phyloP scores from a whole-genome alignment of 805 yeast genomes.

The Myxozyma melibiosi region DNA sequence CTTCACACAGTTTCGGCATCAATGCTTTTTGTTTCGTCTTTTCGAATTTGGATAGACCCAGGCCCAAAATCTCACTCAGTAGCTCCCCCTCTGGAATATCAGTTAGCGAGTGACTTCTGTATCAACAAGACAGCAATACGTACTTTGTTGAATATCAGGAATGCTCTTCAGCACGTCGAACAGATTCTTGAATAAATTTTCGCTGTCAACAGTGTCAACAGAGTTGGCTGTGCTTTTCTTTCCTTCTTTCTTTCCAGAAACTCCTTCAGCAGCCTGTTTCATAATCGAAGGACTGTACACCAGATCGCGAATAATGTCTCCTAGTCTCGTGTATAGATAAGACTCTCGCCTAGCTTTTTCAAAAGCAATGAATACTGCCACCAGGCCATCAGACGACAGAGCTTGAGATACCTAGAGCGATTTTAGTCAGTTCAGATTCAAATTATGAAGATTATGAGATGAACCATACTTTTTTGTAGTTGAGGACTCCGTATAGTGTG shows the following conservation, averaged over 20 bases:
- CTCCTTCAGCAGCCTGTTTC: conserved; percentile 6
- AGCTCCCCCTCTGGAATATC: conserved; percentile 6
- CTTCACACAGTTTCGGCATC: conserved; percentile 20
- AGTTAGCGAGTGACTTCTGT: not conserved
- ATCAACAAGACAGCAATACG: not conserved
- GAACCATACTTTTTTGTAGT: conserved; percentile 21
- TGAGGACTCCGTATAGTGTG: conserved; percentile 21
- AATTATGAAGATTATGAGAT: not conserved
- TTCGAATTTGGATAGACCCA: conserved; percentile 24
- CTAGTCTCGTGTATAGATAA: conserved; percentile 39
- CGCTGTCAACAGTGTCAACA: not conserved
- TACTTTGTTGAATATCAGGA: conserved; percentile 11
- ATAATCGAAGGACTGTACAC: conserved; percentile 28
- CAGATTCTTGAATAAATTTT: conserved; percentile 10
- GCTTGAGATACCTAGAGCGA: conserved; percentile 15
- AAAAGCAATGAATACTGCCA: conserved; percentile 4
- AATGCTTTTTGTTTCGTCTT: conserved; percentile 17
- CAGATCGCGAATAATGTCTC: conserved; percentile 38
- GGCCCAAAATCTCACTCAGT: conserved; percentile 13
- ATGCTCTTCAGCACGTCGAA: conserved; percentile 10
- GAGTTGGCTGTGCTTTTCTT: not conserved
- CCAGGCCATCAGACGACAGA: conserved; percentile 5
- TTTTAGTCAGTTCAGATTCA: no score
- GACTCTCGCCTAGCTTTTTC: conserved; percentile 19
- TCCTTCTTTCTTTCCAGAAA: not conserved